Evolutionary conservation across 129 eudicot species (phyloP).

Genomic region (Mikania micrantha): DNA sequence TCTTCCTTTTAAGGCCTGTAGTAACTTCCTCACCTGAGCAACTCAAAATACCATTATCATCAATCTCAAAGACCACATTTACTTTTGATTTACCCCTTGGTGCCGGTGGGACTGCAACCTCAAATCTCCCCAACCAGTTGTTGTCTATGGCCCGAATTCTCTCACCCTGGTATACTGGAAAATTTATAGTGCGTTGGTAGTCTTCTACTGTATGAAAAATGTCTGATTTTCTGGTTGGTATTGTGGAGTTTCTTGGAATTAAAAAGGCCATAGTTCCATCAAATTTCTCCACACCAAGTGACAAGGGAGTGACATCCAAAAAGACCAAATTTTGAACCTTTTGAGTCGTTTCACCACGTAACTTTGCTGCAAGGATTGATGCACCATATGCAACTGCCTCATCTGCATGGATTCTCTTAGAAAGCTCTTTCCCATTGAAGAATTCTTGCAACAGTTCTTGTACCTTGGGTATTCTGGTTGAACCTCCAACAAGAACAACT

Average conservation of each 20-base stretch:
- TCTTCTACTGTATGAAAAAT: background rate
- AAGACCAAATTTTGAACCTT: conserved; percentile 1
- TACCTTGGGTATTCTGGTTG: conserved; percentile 5
- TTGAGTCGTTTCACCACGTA: background rate
- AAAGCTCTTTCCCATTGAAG: conserved; percentile 16
- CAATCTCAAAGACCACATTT: conserved; percentile 10
- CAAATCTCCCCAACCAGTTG: conserved; percentile 10
- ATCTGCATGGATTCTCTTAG: conserved; percentile 5
- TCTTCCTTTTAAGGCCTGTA: conserved; percentile 6
- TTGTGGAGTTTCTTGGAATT: conserved; percentile 12
- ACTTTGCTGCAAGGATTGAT: conserved; percentile 5
- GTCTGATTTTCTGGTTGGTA: background rate
- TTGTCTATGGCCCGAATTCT: conserved; percentile 10
- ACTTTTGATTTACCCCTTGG: conserved; percentile 14
- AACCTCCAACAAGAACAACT: conserved; percentile 19
- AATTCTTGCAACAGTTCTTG: conserved; percentile 11
- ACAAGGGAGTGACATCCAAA: conserved; percentile 15
- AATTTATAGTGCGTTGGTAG: background rate
- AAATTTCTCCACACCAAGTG: conserved; percentile 3
- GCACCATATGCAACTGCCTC: conserved; percentile 21
- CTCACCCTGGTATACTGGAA: conserved; percentile 12
- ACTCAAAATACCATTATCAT: conserved; percentile 9
- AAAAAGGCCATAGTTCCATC: conserved; percentile 6
- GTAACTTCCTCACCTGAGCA: conserved; percentile 15
- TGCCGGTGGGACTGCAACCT: conserved; percentile 12